Percentiles rank a stretch among this genome's conserved stretches.
phyloP scores from a whole-genome alignment of 768 basidiomycete species.

The Trametes sanguinea region DNA sequence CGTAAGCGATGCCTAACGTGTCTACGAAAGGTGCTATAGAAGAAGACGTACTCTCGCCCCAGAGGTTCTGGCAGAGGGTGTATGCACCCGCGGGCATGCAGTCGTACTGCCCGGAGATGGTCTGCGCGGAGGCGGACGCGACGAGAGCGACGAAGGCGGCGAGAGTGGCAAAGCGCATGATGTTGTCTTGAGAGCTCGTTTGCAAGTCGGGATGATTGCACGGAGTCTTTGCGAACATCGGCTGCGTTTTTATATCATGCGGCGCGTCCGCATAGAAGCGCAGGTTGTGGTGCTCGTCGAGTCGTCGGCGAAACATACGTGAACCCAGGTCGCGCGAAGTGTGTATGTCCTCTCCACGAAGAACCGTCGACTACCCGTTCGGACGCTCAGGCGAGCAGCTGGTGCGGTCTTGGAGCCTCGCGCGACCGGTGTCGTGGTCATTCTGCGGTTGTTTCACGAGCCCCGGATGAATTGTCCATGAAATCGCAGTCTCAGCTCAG shows the following conservation, averaged over 20 bases:
- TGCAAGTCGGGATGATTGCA: neutral
- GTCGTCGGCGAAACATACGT: slow-evolving; percentile 5
- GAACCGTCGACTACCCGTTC: slow-evolving; percentile 5
- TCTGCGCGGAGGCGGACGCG: slow-evolving; percentile 35
- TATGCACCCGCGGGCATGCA: slow-evolving; percentile 50
- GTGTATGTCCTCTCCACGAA: neutral
- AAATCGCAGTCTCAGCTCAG: neutral
- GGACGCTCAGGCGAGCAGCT: neutral
- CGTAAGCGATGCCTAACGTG: neutral
- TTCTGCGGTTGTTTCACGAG: too few species aligned
- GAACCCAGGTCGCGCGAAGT: neutral
- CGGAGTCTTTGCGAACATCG: neutral
- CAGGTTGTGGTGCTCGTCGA: slow-evolving; percentile 2
- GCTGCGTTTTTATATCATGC: neutral
- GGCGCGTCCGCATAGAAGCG: neutral
- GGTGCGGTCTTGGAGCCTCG: neutral
- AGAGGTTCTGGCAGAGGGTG: slow-evolving; percentile 59
- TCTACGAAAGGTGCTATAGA: neutral
- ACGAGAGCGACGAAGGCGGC: slow-evolving; percentile 15
- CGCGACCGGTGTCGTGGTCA: neutral
- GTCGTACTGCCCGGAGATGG: slow-evolving; percentile 46
- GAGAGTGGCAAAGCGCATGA: slow-evolving; percentile 16
- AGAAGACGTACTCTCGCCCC: slow-evolving; percentile 44
- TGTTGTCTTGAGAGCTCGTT: neutral
- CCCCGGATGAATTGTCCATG: too few species aligned